Conservation (phyloP, 2,329 filamentous ascomycete species). For the Metarhizium rileyi region DNA sequence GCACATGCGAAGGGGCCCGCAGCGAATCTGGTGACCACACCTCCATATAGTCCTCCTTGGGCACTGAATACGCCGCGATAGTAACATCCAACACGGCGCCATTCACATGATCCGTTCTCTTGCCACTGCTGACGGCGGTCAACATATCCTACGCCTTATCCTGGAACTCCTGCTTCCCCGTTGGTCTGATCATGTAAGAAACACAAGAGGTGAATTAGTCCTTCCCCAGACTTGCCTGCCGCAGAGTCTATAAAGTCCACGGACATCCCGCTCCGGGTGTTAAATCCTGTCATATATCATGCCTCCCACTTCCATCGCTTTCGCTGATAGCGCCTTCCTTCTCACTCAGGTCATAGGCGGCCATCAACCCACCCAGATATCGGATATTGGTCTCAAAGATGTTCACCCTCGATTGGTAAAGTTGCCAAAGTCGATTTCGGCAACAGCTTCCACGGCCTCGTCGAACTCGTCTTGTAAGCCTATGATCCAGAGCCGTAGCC, state of each 20-base stretch:
- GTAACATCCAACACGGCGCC: slow-evolving; percentile 54
- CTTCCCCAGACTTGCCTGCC: too few species aligned
- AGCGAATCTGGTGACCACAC: slow-evolving; percentile 9
- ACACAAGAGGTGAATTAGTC: too few species aligned
- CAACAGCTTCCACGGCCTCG: slow-evolving; percentile 48
- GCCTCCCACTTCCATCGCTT: slow-evolving; percentile 54
- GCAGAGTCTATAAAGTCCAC: slow-evolving; percentile 48
- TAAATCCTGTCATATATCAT: slow-evolving; percentile 57
- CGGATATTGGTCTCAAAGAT: slow-evolving; percentile 64
- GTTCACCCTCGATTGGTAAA: slow-evolving; percentile 42
- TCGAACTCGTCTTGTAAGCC: slow-evolving; percentile 56
- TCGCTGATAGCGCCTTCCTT: slow-evolving; percentile 45
- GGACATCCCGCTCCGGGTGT: slow-evolving; percentile 60
- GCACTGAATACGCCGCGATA: slow-evolving; percentile 38
- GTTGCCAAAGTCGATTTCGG: slow-evolving; percentile 50
- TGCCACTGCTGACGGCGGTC: slow-evolving; percentile 46
- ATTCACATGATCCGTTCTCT: slow-evolving; percentile 48
- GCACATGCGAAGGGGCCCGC: not conserved
- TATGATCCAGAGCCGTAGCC: slow-evolving; percentile 68
- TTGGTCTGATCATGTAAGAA: slow-evolving; percentile 67
- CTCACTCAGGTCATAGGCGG: slow-evolving; percentile 58
- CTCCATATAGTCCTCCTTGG: slow-evolving; percentile 47
- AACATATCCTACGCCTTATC: slow-evolving; percentile 69
- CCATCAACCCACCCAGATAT: slow-evolving; percentile 58
- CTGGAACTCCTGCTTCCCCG: slow-evolving; percentile 53